Evolutionary conservation across 75 land plant species (phyloP).

Genomic region (Pseudotsuga menziesii): DNA sequence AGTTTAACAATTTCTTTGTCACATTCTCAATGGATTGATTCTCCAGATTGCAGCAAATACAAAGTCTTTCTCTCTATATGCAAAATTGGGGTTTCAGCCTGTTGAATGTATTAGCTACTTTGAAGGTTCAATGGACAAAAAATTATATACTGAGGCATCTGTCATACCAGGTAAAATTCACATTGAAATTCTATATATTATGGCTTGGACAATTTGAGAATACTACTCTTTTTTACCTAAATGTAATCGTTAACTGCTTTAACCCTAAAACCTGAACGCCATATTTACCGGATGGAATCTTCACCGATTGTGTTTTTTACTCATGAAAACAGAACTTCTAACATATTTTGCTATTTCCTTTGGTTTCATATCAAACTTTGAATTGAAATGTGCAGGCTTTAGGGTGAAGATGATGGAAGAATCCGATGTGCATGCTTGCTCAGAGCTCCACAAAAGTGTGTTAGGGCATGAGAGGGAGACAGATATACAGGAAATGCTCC

Average conservation of each 20-base stretch:
- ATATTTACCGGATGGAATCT: too few species aligned
- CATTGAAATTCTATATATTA: not conserved
- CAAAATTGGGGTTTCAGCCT: constrained; percentile 11
- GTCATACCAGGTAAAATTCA: not conserved
- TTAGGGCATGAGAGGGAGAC: constrained; percentile 13
- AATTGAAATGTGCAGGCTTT: constrained; percentile 6
- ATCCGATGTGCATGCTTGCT: constrained; percentile 11
- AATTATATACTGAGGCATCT: not conserved
- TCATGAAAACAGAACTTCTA: not conserved
- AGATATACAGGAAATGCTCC: constrained; percentile 11
- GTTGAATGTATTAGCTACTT: constrained; percentile 12
- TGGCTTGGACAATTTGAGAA: not conserved
- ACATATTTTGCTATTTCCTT: not conserved
- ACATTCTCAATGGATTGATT: not conserved
- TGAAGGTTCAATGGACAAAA: constrained; percentile 9
- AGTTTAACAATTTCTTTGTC: not conserved
- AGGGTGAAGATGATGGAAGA: constrained; percentile 14
- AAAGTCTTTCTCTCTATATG: constrained; percentile 13
- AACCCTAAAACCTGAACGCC: too few species aligned
- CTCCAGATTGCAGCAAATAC: constrained; percentile 10
- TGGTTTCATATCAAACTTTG: not conserved
- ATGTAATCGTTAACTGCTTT: too few species aligned
- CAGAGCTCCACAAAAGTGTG: constrained; percentile 10
- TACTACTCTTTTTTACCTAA: not conserved
- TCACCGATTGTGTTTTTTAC: too few species aligned